Conservation (phyloP, 164 flowering plant species). For the Piper betle region DNA sequence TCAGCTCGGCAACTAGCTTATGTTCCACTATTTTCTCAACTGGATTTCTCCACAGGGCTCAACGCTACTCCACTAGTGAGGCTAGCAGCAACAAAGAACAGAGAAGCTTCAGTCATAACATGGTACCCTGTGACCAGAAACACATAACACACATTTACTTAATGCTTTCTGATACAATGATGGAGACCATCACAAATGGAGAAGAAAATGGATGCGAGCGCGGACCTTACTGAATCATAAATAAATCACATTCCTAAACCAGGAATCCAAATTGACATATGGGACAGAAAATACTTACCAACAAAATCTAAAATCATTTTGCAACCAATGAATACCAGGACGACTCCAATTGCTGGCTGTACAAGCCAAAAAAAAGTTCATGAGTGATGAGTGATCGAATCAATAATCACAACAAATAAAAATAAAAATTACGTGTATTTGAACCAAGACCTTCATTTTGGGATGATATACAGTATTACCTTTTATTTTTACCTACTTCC, state of each 20-base stretch:
- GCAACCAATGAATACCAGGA: conserved; percentile 76
- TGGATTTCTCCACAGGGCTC: conserved; percentile 60
- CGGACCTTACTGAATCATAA: conserved; percentile 4
- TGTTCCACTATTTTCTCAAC: conserved; percentile 7
- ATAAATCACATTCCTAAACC: too few species aligned
- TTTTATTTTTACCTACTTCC: too few species aligned
- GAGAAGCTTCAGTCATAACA: conserved; percentile 77
- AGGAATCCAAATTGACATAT: neutral
- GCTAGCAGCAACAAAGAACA: conserved; percentile 71
- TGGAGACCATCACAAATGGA: too few species aligned
- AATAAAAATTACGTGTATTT: too few species aligned
- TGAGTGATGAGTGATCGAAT: neutral
- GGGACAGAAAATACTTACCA: conserved; percentile 37
- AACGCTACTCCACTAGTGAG: conserved; percentile 59
- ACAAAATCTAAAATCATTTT: conserved; percentile 87
- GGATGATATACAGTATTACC: too few species aligned
- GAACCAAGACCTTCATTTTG: too few species aligned
- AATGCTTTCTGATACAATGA: too few species aligned
- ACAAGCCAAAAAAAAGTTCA: neutral
- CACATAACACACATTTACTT: too few species aligned
- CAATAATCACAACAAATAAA: neutral
- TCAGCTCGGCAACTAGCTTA: too few species aligned
- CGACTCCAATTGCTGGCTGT: conserved; percentile 82
- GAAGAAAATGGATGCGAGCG: too few species aligned
- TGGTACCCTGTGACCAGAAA: conserved; percentile 48